phyloP scores from a whole-genome alignment of 164 flowering plant species.

The Magnolia officinalis region DNA sequence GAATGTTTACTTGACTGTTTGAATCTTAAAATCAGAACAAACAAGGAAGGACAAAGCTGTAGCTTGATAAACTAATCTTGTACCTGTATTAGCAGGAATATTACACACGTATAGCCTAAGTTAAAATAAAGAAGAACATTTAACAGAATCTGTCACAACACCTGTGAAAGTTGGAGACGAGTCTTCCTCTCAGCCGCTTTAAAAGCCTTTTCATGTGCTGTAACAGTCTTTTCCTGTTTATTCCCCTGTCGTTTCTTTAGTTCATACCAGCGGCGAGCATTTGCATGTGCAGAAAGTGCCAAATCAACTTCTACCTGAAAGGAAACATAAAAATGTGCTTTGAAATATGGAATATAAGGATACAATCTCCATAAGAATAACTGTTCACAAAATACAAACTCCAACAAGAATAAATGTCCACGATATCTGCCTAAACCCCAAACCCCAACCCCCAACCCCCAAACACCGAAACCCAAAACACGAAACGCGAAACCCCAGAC shows the following conservation, averaged over 20 bases:
- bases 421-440: too few species aligned
- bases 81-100: too few species aligned
- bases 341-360: not conserved
- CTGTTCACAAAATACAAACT: not conserved
- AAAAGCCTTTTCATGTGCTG: slow-evolving; percentile 93
- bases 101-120: not conserved
- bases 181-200: slow-evolving; percentile 98
- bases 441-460: too few species aligned
- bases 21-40: too few species aligned
- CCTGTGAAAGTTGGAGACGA: slow-evolving; percentile 89
- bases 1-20: too few species aligned
- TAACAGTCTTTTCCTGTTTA: slow-evolving; percentile 87
- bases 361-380: slow-evolving; percentile 4
- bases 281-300: slow-evolving; percentile 91
- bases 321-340: not conserved
- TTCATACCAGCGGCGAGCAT: slow-evolving; percentile 95
- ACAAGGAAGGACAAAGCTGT: too few species aligned
- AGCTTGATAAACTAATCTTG: too few species aligned
- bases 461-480: too few species aligned
- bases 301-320: slow-evolving; percentile 93
- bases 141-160: slow-evolving; percentile 15
- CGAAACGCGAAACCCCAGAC: too few species aligned
- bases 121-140: not conserved
- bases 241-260: slow-evolving; percentile 81
- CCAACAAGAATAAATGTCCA: too few species aligned